Evolutionary conservation across 1,139 yeast species (phyloP).

Genomic region (Hyphopichia burtonii): DNA sequence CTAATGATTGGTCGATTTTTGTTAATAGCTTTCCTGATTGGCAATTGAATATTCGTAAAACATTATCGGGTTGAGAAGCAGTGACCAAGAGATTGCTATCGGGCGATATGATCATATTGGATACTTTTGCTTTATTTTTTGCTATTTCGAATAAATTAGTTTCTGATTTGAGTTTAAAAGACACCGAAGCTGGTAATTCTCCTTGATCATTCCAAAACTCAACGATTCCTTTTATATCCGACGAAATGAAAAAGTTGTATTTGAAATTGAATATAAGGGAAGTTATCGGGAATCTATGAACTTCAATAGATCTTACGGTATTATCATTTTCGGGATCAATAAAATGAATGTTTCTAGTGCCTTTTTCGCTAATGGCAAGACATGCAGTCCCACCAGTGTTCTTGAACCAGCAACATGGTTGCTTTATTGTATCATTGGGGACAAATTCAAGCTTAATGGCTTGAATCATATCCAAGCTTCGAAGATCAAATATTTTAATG

Average conservation of each 20-base stretch:
- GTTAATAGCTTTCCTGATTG: constrained; percentile 30
- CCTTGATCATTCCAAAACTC: constrained; percentile 39
- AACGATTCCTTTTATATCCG: constrained; percentile 39
- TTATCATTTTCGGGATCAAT: constrained; percentile 20
- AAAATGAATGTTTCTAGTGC: constrained; percentile 14
- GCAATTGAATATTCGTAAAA: constrained; percentile 31
- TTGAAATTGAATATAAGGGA: constrained; percentile 25
- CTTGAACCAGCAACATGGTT: constrained; percentile 19
- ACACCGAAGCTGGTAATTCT: constrained; percentile 16
- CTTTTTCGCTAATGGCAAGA: constrained; percentile 22
- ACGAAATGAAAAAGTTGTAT: constrained; percentile 33
- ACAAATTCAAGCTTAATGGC: constrained; percentile 21
- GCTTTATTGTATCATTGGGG: constrained; percentile 15
- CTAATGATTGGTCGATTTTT: constrained; percentile 15
- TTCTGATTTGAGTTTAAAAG: constrained; percentile 37
- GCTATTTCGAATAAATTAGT: constrained; percentile 44
- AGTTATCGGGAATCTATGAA: constrained; percentile 31
- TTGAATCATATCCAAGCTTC: constrained; percentile 40
- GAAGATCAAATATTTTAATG: constrained; percentile 39
- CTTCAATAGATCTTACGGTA: constrained; percentile 7
- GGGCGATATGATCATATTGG: constrained; percentile 18
- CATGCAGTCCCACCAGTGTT: constrained; percentile 9
- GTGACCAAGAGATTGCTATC: constrained; percentile 24
- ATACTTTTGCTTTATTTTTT: constrained; percentile 9
- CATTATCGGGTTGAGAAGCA: constrained; percentile 27